Conservation (phyloP, 2,329 filamentous ascomycete genomes). For the Sporothrix curviconia region DNA sequence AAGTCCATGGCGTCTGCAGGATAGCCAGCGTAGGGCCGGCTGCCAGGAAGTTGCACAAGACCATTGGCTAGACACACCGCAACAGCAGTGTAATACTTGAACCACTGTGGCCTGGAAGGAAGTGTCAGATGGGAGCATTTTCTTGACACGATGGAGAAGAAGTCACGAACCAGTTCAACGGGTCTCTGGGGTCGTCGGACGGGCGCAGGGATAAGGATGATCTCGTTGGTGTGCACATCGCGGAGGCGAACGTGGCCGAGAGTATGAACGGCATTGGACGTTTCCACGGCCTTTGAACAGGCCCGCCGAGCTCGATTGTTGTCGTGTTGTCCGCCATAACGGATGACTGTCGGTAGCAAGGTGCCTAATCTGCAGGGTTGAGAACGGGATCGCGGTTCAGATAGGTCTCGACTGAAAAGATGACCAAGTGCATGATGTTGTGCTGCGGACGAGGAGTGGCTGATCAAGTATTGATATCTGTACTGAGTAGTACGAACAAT, state of each 20-base stretch:
- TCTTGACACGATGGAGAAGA: not conserved
- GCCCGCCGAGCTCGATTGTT: not conserved
- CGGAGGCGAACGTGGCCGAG: slow-evolving; percentile 38
- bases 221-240: slow-evolving; percentile 38
- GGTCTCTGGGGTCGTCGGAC: slow-evolving; percentile 45
- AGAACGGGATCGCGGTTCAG: not conserved
- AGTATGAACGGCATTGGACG: slow-evolving; percentile 18
- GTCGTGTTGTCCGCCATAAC: not conserved
- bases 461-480: not conserved
- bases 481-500: not conserved
- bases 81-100: slow-evolving; percentile 43
- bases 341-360: not conserved
- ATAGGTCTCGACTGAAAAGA: too few species aligned
- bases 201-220: slow-evolving; percentile 47
- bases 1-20: slow-evolving; percentile 40
- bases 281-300: not conserved
- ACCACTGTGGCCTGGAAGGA: slow-evolving; percentile 19
- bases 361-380: not conserved
- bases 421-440: not conserved
- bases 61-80: slow-evolving; percentile 47
- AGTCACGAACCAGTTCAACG: slow-evolving; percentile 40
- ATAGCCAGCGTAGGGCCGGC: slow-evolving; percentile 50
- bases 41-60: slow-evolving; percentile 51
- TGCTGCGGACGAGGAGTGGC: not conserved
- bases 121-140: not conserved